Percentiles rank a stretch among this genome's conserved stretches.
phyloP scores from a whole-genome alignment of 306 rosid genomes.

The Dalbergia cochinchinensis region DNA sequence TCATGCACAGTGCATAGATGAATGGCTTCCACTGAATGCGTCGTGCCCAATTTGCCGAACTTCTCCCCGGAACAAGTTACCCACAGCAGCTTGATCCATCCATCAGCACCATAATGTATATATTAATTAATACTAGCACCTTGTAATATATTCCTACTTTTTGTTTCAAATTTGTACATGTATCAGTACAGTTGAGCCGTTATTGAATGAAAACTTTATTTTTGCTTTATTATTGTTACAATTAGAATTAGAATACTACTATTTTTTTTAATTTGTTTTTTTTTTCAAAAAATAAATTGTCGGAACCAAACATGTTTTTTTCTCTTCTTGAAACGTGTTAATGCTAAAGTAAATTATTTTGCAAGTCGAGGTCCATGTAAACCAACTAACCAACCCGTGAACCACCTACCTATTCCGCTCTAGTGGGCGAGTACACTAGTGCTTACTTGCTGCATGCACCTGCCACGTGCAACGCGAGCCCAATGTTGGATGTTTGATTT shows the following conservation, averaged over 20 bases:
- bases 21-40: constrained; percentile 74
- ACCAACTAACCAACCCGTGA: not conserved
- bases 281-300: too few relatives aligned
- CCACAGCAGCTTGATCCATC: not conserved
- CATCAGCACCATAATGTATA: not conserved
- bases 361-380: too few relatives aligned
- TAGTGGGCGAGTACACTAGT: not conserved
- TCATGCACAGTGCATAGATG: constrained; percentile 77
- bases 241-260: too few relatives aligned
- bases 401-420: not conserved
- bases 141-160: not conserved
- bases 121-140: not conserved
- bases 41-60: constrained; percentile 84
- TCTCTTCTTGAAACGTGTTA: too few relatives aligned
- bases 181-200: too few relatives aligned
- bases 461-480: constrained; percentile 2
- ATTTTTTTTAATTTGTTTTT: too few relatives aligned
- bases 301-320: too few relatives aligned
- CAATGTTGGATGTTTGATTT: not conserved
- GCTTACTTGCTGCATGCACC: not conserved
- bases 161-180: not conserved
- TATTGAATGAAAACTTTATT: not conserved
- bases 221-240: not conserved
- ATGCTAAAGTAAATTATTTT: too few relatives aligned
- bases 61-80: constrained; percentile 44